These are phyloP conservation scores for Verticillium nubilum DNA, from an alignment of 2,329 filamentous ascomycete genomes.

Conservation along the genomic window DNA sequence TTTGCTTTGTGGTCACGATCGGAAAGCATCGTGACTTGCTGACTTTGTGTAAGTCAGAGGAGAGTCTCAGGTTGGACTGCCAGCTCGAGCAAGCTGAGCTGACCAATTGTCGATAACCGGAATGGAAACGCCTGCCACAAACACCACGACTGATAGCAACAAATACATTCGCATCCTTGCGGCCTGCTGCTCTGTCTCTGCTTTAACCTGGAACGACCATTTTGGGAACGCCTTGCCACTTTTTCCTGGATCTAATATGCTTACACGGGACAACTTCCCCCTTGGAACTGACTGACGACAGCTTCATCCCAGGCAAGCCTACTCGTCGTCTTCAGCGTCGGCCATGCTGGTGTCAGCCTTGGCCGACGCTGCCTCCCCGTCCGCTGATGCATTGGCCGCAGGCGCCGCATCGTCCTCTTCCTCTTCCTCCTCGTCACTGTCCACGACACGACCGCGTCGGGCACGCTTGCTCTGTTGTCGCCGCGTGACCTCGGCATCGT, in stretches of 20 bases:
- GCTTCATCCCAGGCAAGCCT: slow-evolving; percentile 9
- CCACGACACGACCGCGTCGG: slow-evolving; percentile 42
- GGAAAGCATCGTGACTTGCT: no score
- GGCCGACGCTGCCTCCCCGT: slow-evolving; percentile 17
- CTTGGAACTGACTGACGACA: background rate
- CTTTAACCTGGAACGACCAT: background rate
- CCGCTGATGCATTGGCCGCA: slow-evolving; percentile 19
- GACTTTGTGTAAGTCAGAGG: no score
- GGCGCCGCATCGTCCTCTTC: slow-evolving; percentile 20
- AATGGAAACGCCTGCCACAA: no score
- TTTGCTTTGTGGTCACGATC: no score
- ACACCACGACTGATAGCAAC: background rate
- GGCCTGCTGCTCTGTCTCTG: background rate
- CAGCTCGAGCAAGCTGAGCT: no score
- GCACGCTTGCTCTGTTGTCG: slow-evolving; percentile 39
- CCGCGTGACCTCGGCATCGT: slow-evolving; percentile 44
- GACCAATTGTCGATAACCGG: no score
- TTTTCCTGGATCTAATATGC: background rate
- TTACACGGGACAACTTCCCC: background rate
- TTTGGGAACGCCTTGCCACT: background rate
- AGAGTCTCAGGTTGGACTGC: no score
- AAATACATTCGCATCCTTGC: background rate
- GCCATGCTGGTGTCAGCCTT: slow-evolving; percentile 35
- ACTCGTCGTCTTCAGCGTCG: slow-evolving; percentile 27
- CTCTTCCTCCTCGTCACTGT: slow-evolving; percentile 50